Evolutionary conservation across 129 eudicot genomes (phyloP).

Genomic region (sunflower (Helianthus annuus)): DNA sequence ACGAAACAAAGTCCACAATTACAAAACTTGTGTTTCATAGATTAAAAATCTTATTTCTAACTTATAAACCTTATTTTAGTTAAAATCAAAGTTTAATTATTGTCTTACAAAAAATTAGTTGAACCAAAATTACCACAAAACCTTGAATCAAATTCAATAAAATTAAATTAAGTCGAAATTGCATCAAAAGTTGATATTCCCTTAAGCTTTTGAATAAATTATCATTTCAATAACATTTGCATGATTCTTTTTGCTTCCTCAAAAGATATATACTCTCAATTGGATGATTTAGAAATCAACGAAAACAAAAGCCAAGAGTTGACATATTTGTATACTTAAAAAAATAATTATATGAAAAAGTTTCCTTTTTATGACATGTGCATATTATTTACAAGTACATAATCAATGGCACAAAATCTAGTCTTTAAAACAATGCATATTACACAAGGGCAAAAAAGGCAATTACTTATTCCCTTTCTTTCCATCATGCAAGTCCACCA

Average conservation of each 20-base stretch:
- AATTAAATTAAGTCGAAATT: neutral
- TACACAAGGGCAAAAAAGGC: slow-evolving; percentile 6
- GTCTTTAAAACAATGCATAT: slow-evolving; percentile 20
- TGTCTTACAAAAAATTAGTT: neutral
- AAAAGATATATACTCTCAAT: neutral
- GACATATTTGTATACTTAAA: slow-evolving; percentile 28
- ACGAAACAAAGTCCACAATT: neutral
- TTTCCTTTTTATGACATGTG: slow-evolving; percentile 18
- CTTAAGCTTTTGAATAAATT: neutral
- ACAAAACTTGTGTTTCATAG: neutral
- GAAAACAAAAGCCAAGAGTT: slow-evolving; percentile 8
- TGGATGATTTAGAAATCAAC: neutral
- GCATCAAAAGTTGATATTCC: neutral
- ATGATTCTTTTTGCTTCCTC: slow-evolving; percentile 24
- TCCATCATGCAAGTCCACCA: slow-evolving; percentile 33
- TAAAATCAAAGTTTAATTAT: neutral
- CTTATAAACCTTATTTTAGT: neutral
- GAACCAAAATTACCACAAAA: too few species aligned
- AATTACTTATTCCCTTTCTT: slow-evolving; percentile 15
- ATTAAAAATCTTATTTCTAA: neutral
- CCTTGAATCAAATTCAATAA: too few species aligned
- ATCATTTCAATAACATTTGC: neutral
- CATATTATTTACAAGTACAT: slow-evolving; percentile 25
- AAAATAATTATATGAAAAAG: slow-evolving; percentile 1
- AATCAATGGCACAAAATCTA: slow-evolving; percentile 35